Evolutionary conservation across 495 filamentous ascomycete species (phyloP), one percentile per base, ranked within the genome.

Genomic region (Aspergillus avenaceus): DNA sequence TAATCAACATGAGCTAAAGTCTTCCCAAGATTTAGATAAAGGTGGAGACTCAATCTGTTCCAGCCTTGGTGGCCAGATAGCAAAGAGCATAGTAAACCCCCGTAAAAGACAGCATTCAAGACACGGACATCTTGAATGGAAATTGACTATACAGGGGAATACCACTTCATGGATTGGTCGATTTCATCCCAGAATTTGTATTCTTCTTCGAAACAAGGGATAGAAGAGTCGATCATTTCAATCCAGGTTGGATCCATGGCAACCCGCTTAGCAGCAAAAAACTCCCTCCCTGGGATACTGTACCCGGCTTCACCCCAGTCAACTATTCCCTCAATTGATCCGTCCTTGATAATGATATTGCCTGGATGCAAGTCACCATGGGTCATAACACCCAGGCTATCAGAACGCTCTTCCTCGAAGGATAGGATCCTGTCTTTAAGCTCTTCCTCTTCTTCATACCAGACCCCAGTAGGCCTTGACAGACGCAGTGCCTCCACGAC

Each of bases 221-320:
- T 13, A 42, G 31, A 31, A 14, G 22, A 23, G 2, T 16, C 21
- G 29, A 41, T 23, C 25, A 54, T 36, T n/a, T 53, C 49, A 9
- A 32, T 31, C 58, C 53, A 60, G 2, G 47, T 37, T 44, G 12
- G 9, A 41, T 53, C 52, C 14, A 58, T 4, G 2, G 51, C 48
- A 32, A 34, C 34, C 47, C 58, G 52, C 24, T 49, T 40, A n/a
- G 52, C 25, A 19, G 29, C 41, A 34, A 53, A 55, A 23, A 50
- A 55, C 19, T 58, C 58, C 28, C 54, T 58, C 38, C 22, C 58
- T n/a, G 47, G 28, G 6, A 45, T 38, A 38, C 52, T 55, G 23
- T 55, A 58, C 12, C 54, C 58, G 29, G 59, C 59, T 18, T 27
- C 57, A 28, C 57, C 49, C 57, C 47, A 60, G 40, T 56, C 54